These are phyloP conservation scores for Aristolochia californica DNA, from an alignment of 164 flowering plant genomes.

Conservation along the genomic window DNA sequence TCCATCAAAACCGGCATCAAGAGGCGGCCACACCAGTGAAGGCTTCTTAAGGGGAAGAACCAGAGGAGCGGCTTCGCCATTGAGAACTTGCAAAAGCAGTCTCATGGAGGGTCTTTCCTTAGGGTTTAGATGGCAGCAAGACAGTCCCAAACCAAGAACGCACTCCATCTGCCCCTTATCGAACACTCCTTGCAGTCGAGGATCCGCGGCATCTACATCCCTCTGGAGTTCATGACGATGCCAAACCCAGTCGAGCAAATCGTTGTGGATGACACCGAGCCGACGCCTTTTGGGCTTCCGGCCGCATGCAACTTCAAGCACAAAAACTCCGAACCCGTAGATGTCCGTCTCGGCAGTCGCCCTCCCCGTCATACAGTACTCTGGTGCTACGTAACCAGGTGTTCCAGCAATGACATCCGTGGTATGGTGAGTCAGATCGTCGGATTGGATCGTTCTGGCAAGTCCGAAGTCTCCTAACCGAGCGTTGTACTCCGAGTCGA, in stretches of 20 bases:
- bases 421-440: slow-evolving; percentile 16
- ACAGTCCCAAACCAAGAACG: slow-evolving; percentile 3
- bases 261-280: background rate
- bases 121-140: slow-evolving; percentile 24
- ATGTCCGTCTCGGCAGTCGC: slow-evolving; percentile 7
- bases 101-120: slow-evolving; percentile 37
- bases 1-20: background rate
- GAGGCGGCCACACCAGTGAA: slow-evolving; percentile 36
- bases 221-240: slow-evolving; percentile 7
- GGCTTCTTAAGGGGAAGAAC: slow-evolving; percentile 31
- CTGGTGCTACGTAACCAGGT: slow-evolving; percentile 23
- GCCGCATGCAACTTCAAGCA: slow-evolving; percentile 32
- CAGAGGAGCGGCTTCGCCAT: slow-evolving; percentile 36
- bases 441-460: slow-evolving; percentile 16
- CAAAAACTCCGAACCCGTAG: slow-evolving; percentile 8
- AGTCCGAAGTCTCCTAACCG: slow-evolving; percentile 25
- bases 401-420: slow-evolving; percentile 29
- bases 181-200: slow-evolving; percentile 15
- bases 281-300: slow-evolving; percentile 10
- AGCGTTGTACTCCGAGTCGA: slow-evolving; percentile 19
- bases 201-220: slow-evolving; percentile 6
- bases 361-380: slow-evolving; percentile 5
- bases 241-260: slow-evolving; percentile 20
- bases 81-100: slow-evolving; percentile 23
- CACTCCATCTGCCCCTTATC: slow-evolving; percentile 1